Evolutionary conservation across 345 rosid species (phyloP).

Genomic region (Hibiscus syriacus): DNA sequence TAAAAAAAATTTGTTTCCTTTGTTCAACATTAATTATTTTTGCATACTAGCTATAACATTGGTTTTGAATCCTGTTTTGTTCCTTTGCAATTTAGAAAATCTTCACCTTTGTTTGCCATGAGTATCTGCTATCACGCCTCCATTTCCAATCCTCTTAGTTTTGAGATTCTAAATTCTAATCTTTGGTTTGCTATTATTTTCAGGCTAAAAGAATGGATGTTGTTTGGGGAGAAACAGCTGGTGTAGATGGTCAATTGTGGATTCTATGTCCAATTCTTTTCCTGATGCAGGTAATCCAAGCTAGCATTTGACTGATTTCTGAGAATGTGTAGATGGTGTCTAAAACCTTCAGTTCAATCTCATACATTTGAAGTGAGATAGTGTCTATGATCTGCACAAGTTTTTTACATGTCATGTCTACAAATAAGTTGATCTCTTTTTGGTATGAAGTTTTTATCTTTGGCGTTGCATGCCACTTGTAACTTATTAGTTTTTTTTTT

Average conservation of each 20-base stretch:
- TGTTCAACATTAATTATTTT: constrained; percentile 10
- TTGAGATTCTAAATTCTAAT: not conserved
- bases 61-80: not conserved
- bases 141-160: not conserved
- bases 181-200: not conserved
- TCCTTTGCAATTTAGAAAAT: not conserved
- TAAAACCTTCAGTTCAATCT: not conserved
- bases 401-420: not conserved
- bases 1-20: not conserved
- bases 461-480: not conserved
- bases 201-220: constrained; percentile 99
- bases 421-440: not conserved
- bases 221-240: constrained; percentile 99
- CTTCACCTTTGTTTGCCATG: not conserved
- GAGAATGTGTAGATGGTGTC: not conserved
- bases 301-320: not conserved
- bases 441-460: not conserved
- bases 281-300: constrained; percentile 64
- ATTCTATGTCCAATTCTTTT: constrained; percentile 90
- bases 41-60: not conserved
- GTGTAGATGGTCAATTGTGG: constrained; percentile 94
- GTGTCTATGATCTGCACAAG: not conserved
- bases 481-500: not conserved
- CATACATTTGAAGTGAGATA: not conserved
- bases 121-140: constrained; percentile 3